Percentiles rank a stretch among this genome's conserved stretches.
Conservation (phyloP, 208 protist genomes). For the Endotrypanum monterogeii region DNA sequence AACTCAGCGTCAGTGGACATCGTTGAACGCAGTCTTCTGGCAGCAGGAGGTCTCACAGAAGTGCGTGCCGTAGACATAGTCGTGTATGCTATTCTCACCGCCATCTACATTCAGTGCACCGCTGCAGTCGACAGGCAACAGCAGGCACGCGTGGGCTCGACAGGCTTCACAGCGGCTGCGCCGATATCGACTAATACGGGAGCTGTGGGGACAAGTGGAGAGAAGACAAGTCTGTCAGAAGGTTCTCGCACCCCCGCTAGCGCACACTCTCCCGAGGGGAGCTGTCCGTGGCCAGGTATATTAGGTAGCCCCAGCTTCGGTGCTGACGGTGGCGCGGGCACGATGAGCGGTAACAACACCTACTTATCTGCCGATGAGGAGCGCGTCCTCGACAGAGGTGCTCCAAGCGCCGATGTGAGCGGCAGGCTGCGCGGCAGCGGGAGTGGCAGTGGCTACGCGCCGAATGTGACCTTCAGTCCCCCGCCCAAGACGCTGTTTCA, state of each 20-base stretch:
- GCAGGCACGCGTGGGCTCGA: conserved; percentile 3
- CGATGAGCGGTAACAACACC: not conserved
- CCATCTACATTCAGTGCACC: conserved; percentile 31
- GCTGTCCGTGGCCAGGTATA: not conserved
- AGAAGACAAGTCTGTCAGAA: not conserved
- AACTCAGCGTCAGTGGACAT: not conserved
- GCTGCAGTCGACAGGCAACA: conserved; percentile 16
- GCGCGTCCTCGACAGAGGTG: conserved; percentile 10
- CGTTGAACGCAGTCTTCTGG: conserved; percentile 18
- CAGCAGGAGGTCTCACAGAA: conserved; percentile 16
- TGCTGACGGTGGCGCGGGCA: not conserved
- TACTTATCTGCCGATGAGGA: conserved; percentile 9
- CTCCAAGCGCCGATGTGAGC: conserved; percentile 23
- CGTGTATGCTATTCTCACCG: conserved; percentile 36
- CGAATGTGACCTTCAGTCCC: conserved; percentile 22
- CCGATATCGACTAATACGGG: not conserved
- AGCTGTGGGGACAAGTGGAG: not conserved
- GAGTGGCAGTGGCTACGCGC: conserved; percentile 12
- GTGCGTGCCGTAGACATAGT: conserved; percentile 35
- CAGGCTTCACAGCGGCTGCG: conserved; percentile 7
- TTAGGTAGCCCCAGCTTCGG: conserved; percentile 1
- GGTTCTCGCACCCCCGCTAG: conserved; percentile 10
- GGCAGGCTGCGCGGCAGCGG: not conserved
- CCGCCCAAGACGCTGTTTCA: conserved; percentile 3
- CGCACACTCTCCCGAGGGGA: conserved; percentile 3